phyloP scores from a whole-genome alignment of 2,329 filamentous ascomycete genomes.

The Berkeleyomyces basicola region DNA sequence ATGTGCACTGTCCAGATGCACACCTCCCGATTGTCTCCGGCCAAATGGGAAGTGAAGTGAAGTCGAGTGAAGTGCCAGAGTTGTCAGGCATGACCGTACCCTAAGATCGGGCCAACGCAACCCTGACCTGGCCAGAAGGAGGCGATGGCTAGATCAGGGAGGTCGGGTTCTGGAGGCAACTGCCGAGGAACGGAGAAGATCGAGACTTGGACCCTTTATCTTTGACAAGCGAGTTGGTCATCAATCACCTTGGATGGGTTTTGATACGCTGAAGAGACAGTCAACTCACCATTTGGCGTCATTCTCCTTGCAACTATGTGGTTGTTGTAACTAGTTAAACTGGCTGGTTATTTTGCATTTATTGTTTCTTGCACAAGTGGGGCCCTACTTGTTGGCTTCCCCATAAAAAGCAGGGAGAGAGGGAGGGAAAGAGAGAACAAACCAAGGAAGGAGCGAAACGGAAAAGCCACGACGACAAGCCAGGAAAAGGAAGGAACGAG shows the following conservation, averaged over 20 bases:
- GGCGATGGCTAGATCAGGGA: not conserved
- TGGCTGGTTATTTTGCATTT: too few relatives aligned
- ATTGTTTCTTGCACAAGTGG: not conserved
- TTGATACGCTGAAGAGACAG: not conserved
- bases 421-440: not conserved
- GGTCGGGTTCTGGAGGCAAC: not conserved
- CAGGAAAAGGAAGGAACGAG: not conserved
- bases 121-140: not conserved
- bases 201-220: not conserved
- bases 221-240: not conserved
- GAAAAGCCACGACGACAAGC: not conserved
- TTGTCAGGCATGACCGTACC: too few relatives aligned
- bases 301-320: too few relatives aligned
- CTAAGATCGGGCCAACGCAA: not conserved
- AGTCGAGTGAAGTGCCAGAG: too few relatives aligned
- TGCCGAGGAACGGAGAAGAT: not conserved
- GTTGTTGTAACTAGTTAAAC: too few relatives aligned
- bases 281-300: too few relatives aligned
- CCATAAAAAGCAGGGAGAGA: not conserved
- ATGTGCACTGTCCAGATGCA: too few relatives aligned
- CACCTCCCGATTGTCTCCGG: too few relatives aligned
- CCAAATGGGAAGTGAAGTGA: not conserved
- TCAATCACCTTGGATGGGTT: not conserved
- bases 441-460: not conserved
- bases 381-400: not conserved